Evolutionary conservation across 176 grass and related monocot species (phyloP).

Genomic region (Avena insularis): DNA sequence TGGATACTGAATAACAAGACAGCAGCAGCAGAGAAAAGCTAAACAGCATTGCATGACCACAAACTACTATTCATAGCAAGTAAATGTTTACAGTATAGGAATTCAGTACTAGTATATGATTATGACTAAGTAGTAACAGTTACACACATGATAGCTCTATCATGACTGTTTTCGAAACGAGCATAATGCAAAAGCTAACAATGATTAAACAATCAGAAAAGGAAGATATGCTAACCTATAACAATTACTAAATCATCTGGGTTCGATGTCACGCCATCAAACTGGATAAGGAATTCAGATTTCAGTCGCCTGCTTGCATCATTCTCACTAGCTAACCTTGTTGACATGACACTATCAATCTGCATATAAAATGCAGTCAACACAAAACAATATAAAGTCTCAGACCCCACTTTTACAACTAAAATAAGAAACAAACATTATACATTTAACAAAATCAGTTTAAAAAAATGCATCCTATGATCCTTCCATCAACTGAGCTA

Average conservation of each 20-base stretch:
- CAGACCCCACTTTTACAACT: conserved; percentile 16
- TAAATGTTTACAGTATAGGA: background rate
- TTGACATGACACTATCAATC: conserved; percentile 96
- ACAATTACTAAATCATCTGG: conserved; percentile 93
- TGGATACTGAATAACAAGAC: background rate
- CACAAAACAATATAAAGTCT: conserved; percentile 6
- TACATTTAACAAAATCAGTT: background rate
- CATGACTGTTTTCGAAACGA: conserved; percentile 16
- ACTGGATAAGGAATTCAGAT: conserved; percentile 96
- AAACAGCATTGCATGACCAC: background rate
- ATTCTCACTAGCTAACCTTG: conserved; percentile 92
- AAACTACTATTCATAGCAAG: background rate
- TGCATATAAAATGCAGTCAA: conserved; percentile 49
- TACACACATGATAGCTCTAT: background rate
- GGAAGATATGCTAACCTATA: conserved; percentile 63
- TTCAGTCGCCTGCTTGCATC: conserved; percentile 92
- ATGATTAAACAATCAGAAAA: conserved; percentile 33
- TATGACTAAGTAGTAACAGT: background rate
- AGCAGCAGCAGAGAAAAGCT: background rate
- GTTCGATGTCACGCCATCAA: conserved; percentile 91
- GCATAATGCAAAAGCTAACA: conserved; percentile 9
- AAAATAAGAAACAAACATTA: conserved; percentile 13
- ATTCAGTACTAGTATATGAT: background rate
- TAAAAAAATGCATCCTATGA: background rate
- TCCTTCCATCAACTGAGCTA: background rate